Evolutionary conservation across 495 filamentous ascomycete species (phyloP).

Genomic region (Aspergillus sclerotioniger): DNA sequence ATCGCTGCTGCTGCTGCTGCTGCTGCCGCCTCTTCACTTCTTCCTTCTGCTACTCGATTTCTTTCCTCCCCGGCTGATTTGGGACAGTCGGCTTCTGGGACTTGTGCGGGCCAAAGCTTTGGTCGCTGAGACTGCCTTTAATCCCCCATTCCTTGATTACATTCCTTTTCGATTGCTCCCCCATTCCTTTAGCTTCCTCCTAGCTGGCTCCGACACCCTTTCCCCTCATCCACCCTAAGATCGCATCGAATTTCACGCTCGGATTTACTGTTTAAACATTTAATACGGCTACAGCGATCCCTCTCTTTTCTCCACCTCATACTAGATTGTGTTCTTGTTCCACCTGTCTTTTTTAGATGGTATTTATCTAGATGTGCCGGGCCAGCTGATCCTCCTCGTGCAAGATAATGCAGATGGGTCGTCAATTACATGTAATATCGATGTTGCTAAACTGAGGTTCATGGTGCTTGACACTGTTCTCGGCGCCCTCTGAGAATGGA

Average conservation of each 20-base stretch:
- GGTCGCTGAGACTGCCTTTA: not conserved
- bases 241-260: constrained; percentile 9
- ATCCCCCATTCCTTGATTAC: constrained; percentile 5
- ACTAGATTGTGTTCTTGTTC: not conserved
- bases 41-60: constrained; percentile 20
- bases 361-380: constrained; percentile 20
- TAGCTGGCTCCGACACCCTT: not conserved
- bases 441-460: constrained; percentile 41
- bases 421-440: constrained; percentile 32
- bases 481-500: constrained; percentile 43
- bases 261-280: not conserved
- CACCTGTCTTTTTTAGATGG: not conserved
- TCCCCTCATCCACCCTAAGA: constrained; percentile 1
- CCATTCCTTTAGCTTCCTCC: not conserved
- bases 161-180: constrained; percentile 5
- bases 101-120: not conserved
- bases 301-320: not conserved
- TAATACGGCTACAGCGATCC: not conserved
- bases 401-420: constrained; percentile 40
- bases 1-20: constrained; percentile 8
- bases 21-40: constrained; percentile 24
- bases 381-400: constrained; percentile 21
- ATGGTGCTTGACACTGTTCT: constrained; percentile 35
- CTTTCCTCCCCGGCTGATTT: constrained; percentile 19
- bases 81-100: not conserved